phyloP scores from a whole-genome alignment of 2,329 filamentous ascomycete species.

The Fusarium sp. region DNA sequence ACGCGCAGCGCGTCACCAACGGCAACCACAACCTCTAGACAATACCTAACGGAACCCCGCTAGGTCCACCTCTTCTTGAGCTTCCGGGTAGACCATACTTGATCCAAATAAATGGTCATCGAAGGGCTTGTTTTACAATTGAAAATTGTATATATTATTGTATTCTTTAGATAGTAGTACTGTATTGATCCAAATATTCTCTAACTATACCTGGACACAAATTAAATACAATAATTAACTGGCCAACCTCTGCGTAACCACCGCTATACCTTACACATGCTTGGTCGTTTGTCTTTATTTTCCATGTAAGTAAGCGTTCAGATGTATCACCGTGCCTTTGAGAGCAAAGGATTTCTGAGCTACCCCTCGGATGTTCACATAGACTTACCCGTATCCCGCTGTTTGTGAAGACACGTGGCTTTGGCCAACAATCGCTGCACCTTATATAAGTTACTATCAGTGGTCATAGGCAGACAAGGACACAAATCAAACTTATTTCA shows the following conservation, averaged over 20 bases:
- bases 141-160: background rate
- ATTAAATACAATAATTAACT: no score
- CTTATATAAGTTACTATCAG: background rate
- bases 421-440: background rate
- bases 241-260: no score
- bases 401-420: background rate
- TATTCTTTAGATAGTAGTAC: background rate
- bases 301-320: no score
- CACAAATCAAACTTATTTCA: background rate
- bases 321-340: no score
- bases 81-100: constrained; percentile 15
- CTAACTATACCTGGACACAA: no score
- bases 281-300: no score
- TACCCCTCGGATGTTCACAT: background rate
- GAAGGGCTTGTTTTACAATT: background rate
- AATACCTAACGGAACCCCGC: background rate
- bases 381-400: background rate
- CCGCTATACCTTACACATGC: no score
- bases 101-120: background rate
- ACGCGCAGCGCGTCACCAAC: constrained; percentile 37
- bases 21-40: constrained; percentile 19
- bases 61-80: background rate
- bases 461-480: background rate
- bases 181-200: no score
- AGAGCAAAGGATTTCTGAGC: no score